Evolutionary conservation across 1,284 basidiomycete genomes (phyloP), one percentile per base, ranked within the genome.

Genomic region (Agaricales sp.): DNA sequence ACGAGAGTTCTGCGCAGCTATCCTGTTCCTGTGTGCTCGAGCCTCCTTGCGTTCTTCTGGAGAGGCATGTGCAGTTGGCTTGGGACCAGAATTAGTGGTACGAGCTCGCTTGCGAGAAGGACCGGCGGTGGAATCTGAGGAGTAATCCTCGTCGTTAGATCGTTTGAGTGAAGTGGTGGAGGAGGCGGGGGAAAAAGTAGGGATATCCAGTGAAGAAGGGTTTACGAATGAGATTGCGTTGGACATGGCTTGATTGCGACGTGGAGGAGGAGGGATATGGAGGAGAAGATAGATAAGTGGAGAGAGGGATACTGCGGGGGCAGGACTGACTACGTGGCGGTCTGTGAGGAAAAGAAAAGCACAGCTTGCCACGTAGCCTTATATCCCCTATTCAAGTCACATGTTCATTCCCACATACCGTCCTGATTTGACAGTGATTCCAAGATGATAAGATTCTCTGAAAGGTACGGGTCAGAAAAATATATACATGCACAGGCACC

Each of bases 1-100:
- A 49, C 87, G 81, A 20, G 82, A 86, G 69, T 88, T 85, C 69
- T 89, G 87, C 6, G 87, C 87, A 8, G 87, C 87, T 63, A 89
- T 87, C 49, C 86, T 77, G 20, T 43, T 47, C 16, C 45, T 8
- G 25, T 16, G 45, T 37, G 45, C 45, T 26, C 45, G 45, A 30
- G 25, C 45, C 30, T 47, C 26, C 45, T 47, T 35, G 16, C 25
- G 23, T 26, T 8, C 45, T 20, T 35, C 45, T 16, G 20, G 16
- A 37, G 23, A 21, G n/a, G 43, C 19, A 45, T 16, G 19, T 45
- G 19, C n/a, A 8, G 3, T 21, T 23, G 43, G 19, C n/a, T 21
- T 11, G 22, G 30, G 8, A n/a, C n/a, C n/a, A n/a, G 30, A 35
- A 11, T 8, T 11, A n/a, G 30, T 35, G n/a, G 30, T 35, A 11